phyloP scores from a whole-genome alignment of 331 rosid species.

The Malus hybrid region DNA sequence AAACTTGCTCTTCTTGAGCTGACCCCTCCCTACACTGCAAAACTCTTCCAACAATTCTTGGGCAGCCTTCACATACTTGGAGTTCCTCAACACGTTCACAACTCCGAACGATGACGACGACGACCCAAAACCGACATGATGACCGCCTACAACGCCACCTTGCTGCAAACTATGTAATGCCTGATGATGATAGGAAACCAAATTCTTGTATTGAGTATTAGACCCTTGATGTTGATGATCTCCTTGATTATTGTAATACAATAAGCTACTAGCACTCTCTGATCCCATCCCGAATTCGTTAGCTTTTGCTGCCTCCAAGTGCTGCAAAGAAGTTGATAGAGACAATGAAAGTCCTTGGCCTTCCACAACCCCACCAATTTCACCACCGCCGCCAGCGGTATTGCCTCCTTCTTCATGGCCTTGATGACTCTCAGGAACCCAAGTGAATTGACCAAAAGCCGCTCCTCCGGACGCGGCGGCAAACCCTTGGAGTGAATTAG shows the following conservation, averaged over 20 bases:
- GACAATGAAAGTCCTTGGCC: slow-evolving; percentile 82
- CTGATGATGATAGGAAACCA: slow-evolving; percentile 13
- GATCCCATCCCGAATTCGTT: slow-evolving; percentile 64
- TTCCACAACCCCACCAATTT: slow-evolving; percentile 43
- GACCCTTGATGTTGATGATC: slow-evolving; percentile 11
- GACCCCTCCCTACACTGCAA: slow-evolving; percentile 88
- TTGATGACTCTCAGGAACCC: slow-evolving; percentile 36
- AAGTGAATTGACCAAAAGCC: slow-evolving; percentile 66
- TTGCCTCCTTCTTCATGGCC: slow-evolving; percentile 19
- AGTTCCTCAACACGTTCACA: slow-evolving; percentile 70
- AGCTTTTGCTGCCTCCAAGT: slow-evolving; percentile 64
- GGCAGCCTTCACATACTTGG: slow-evolving; percentile 77
- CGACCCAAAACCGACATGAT: slow-evolving; percentile 45
- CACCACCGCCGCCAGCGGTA: background rate
- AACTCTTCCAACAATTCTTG: slow-evolving; percentile 88
- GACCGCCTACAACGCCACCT: slow-evolving; percentile 9
- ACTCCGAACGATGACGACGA: slow-evolving; percentile 44
- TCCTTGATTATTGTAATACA: slow-evolving; percentile 47
- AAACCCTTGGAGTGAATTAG: slow-evolving; percentile 41
- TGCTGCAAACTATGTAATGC: slow-evolving; percentile 28
- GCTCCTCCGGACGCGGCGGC: slow-evolving; percentile 21
- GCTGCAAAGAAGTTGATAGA: slow-evolving; percentile 58
- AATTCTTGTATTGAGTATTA: slow-evolving; percentile 43
- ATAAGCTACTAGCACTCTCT: slow-evolving; percentile 28
- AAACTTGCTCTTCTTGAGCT: slow-evolving; percentile 65